A percentile compares a stretch with the other conserved stretches of the same genome.
Conservation (phyloP, 306 rosid genomes). For the Astragalus membranaceus region DNA sequence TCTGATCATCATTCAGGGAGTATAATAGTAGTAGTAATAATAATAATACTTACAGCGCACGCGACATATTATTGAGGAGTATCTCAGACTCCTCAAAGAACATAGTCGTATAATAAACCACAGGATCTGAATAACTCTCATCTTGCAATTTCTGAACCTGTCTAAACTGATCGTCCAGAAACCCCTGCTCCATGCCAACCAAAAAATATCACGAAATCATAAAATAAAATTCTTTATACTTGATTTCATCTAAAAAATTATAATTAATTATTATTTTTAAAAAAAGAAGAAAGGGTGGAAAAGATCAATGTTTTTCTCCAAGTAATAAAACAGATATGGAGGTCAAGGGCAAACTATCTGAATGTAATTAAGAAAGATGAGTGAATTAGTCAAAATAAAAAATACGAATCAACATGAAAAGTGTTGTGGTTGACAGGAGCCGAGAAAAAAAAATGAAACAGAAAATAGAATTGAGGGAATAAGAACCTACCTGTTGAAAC, state of each 20-base stretch:
- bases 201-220: neutral
- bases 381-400: too few species aligned
- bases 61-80: conserved; percentile 52
- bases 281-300: too few species aligned
- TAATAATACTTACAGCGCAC: conserved; percentile 43
- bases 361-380: too few species aligned
- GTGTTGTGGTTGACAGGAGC: neutral
- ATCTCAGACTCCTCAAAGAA: conserved; percentile 73
- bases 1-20: neutral
- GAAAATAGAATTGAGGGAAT: neutral
- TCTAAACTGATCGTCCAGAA: conserved; percentile 65
- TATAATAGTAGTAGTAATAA: neutral
- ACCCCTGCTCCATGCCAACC: conserved; percentile 31
- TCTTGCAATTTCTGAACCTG: conserved; percentile 74
- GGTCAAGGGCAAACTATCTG: too few species aligned
- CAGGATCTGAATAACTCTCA: conserved; percentile 63
- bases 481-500: conserved; percentile 40
- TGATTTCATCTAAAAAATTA: too few species aligned
- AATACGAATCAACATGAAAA: too few species aligned
- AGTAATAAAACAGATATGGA: too few species aligned
- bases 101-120: conserved; percentile 59
- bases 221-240: too few species aligned
- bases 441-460: neutral
- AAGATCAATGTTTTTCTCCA: too few species aligned
- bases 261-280: too few species aligned